These are phyloP conservation scores for Phytopythium cucurbitacearum DNA, from an alignment of 352 stramenopile genomes.

Conservation along the genomic window DNA sequence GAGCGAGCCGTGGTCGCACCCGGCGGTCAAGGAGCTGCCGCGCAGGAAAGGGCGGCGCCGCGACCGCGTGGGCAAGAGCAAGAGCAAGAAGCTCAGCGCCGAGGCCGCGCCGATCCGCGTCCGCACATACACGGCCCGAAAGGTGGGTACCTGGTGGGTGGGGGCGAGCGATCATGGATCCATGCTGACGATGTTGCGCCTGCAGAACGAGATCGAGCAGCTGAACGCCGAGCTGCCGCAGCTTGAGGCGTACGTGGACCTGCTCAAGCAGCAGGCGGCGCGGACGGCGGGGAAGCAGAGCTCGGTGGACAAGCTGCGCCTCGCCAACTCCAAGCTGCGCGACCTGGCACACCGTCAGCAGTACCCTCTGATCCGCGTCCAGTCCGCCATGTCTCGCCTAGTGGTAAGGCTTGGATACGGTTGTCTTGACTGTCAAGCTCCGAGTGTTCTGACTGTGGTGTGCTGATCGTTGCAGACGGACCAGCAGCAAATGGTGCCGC, in stretches of 20 bases:
- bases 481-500: slow-evolving; percentile 13
- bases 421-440: too few species aligned
- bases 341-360: slow-evolving; percentile 16
- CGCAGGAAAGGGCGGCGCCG: neutral
- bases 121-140: slow-evolving; percentile 24
- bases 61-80: neutral
- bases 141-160: slow-evolving; percentile 10
- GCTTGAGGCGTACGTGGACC: slow-evolving; percentile 28
- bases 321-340: slow-evolving; percentile 24
- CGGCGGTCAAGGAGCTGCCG: neutral
- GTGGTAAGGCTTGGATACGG: neutral
- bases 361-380: slow-evolving; percentile 14
- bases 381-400: slow-evolving; percentile 16
- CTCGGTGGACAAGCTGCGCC: slow-evolving; percentile 24
- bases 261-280: slow-evolving; percentile 26
- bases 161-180: neutral
- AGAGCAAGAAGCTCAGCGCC: neutral
- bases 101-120: slow-evolving; percentile 4
- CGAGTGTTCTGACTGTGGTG: too few species aligned
- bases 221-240: slow-evolving; percentile 15
- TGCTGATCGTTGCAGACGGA: neutral
- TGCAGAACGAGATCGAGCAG: slow-evolving; percentile 27
- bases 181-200: slow-evolving; percentile 7
- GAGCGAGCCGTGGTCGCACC: neutral
- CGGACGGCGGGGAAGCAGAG: slow-evolving; percentile 18